Evolutionary conservation across 108 stramenopile genomes (phyloP).

Genomic region (Cyclostephanos invisitatus): DNA sequence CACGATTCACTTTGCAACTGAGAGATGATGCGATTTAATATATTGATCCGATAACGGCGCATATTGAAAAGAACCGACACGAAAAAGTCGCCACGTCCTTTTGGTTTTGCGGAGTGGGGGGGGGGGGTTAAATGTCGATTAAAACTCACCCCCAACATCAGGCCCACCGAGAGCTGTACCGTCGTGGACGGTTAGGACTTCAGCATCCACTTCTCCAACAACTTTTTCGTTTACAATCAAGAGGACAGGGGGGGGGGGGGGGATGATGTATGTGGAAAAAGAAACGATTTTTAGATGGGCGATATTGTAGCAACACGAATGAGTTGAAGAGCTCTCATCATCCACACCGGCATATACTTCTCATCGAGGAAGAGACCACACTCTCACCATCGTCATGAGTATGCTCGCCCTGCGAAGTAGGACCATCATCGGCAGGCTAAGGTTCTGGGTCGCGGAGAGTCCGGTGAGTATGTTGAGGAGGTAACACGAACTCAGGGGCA

Average conservation of each 20-base stretch:
- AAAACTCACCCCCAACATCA: constrained; percentile 52
- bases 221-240: too few species aligned
- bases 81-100: neutral
- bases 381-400: constrained; percentile 59
- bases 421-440: constrained; percentile 75
- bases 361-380: neutral
- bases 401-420: constrained; percentile 67
- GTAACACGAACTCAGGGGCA: constrained; percentile 64
- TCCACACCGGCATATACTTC: neutral
- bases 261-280: too few species aligned
- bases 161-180: constrained; percentile 51
- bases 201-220: constrained; percentile 59
- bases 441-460: constrained; percentile 58
- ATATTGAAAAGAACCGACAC: neutral
- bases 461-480: constrained; percentile 67
- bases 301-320: too few species aligned
- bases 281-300: neutral
- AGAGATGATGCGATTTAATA: neutral
- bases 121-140: neutral
- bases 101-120: too few species aligned
- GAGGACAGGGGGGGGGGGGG: too few species aligned
- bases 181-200: constrained; percentile 43
- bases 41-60: too few species aligned
- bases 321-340: neutral
- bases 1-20: neutral